Conservation (phyloP, 768 basidiomycete species). For the Stropharia rugosoannulata region DNA sequence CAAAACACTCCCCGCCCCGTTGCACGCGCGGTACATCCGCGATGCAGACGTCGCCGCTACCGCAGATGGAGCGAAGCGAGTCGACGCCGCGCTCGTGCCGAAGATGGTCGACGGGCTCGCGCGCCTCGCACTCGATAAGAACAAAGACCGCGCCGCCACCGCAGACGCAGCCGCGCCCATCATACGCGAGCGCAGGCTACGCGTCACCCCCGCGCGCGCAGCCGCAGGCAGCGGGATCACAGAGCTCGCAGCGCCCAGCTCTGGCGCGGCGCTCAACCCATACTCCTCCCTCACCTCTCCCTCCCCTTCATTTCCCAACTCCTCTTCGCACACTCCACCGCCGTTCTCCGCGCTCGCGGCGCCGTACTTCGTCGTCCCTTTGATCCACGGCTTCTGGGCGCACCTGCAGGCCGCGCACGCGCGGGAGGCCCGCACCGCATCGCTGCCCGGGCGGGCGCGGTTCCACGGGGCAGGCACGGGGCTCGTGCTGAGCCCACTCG, state of each 20-base stretch:
- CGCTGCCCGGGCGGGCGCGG: slow-evolving; percentile 47
- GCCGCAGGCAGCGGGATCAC: slow-evolving; percentile 27
- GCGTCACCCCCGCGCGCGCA: slow-evolving; percentile 48
- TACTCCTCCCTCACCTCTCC: slow-evolving; percentile 6
- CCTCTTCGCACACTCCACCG: slow-evolving; percentile 50
- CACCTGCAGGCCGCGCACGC: slow-evolving; percentile 85
- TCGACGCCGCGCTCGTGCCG: slow-evolving; percentile 39
- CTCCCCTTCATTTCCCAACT: slow-evolving; percentile 7
- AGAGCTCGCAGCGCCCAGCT: slow-evolving; percentile 32
- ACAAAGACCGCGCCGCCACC: slow-evolving; percentile 53
- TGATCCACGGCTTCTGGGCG: slow-evolving; percentile 94
- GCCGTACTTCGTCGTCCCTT: slow-evolving; percentile 84
- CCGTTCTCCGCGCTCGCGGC: slow-evolving; percentile 56
- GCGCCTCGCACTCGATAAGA: slow-evolving; percentile 47
- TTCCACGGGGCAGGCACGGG: slow-evolving; percentile 80
- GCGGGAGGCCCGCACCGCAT: slow-evolving; percentile 68
- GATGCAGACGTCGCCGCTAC: slow-evolving; percentile 49
- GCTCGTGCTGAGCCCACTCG: slow-evolving; percentile 75
- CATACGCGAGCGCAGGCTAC: slow-evolving; percentile 72
- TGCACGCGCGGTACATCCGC: slow-evolving; percentile 46
- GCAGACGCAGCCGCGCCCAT: slow-evolving; percentile 54
- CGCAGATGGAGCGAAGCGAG: slow-evolving; percentile 46
- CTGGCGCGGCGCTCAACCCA: slow-evolving; percentile 13
- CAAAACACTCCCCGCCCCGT: slow-evolving; percentile 67
- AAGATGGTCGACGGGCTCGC: slow-evolving; percentile 49